A percentile compares a stretch with the other conserved stretches of the same genome.
Evolutionary conservation across 495 filamentous ascomycete species (phyloP).

Genomic region (Neurospora sp.): DNA sequence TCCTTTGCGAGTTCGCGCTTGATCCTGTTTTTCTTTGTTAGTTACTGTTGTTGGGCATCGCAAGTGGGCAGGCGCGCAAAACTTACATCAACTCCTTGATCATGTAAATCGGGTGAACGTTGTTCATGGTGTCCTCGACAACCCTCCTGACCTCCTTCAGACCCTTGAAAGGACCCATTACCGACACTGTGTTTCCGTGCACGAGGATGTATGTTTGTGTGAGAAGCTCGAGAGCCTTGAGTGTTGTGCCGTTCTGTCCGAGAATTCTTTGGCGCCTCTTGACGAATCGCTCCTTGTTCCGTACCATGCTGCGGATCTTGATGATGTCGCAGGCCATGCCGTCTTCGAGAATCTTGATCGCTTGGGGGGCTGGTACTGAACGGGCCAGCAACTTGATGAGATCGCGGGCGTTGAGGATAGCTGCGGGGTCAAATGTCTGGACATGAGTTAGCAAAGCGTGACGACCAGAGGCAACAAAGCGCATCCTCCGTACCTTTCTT

Average conservation of each 20-base stretch:
- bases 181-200: constrained; percentile 90
- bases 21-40: constrained; percentile 44
- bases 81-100: constrained; percentile 85
- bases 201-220: constrained; percentile 91
- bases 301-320: constrained; percentile 78
- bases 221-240: constrained; percentile 93
- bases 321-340: constrained; percentile 84
- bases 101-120: constrained; percentile 58
- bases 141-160: constrained; percentile 87
- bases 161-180: constrained; percentile 85
- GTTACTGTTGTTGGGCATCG: background rate
- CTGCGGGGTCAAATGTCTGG: constrained; percentile 78
- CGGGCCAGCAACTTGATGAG: constrained; percentile 86
- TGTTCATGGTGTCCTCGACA: constrained; percentile 92
- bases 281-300: constrained; percentile 94
- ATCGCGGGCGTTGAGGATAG: constrained; percentile 90
- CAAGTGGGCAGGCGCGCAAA: background rate
- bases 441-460: background rate
- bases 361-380: constrained; percentile 86
- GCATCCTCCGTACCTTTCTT: constrained; percentile 27
- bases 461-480: background rate
- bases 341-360: constrained; percentile 89
- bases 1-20: constrained; percentile 97
- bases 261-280: constrained; percentile 90
- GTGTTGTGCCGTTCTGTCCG: constrained; percentile 41